Conservation (phyloP, 2,329 filamentous ascomycete genomes). For the Fusarium citri region DNA sequence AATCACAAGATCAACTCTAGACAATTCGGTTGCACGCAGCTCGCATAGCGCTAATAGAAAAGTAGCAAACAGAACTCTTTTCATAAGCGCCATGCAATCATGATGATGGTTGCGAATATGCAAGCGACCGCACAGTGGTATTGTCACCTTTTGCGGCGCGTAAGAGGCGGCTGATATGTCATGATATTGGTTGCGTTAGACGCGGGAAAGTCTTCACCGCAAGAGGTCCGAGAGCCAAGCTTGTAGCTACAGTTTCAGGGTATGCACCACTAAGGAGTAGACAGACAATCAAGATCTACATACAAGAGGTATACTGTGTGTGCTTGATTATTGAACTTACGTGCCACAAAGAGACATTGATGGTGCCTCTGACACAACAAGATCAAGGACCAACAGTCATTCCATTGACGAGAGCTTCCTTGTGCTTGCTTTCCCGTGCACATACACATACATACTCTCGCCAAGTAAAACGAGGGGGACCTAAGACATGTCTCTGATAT, state of each 20-base stretch:
- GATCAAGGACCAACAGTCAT: constrained; percentile 9
- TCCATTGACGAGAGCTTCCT: background rate
- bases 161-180: constrained; percentile 31
- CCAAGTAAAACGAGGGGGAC: constrained; percentile 19
- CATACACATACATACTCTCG: background rate
- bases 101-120: constrained; percentile 22
- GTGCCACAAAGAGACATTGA: constrained; percentile 5
- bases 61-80: background rate
- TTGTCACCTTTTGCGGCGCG: constrained; percentile 32
- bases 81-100: constrained; percentile 26
- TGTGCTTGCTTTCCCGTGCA: constrained; percentile 12
- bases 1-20: constrained; percentile 29
- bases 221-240: constrained; percentile 17
- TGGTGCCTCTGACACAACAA: too few species aligned
- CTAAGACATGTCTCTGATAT: constrained; percentile 25
- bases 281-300: background rate
- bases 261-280: constrained; percentile 17
- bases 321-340: background rate
- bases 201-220: constrained; percentile 23
- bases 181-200: constrained; percentile 26
- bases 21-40: constrained; percentile 18
- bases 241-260: constrained; percentile 13
- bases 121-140: constrained; percentile 10
- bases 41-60: constrained; percentile 1
- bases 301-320: background rate